Conservation (phyloP, 2,329 filamentous ascomycete species). For the Truncatella angustata region DNA sequence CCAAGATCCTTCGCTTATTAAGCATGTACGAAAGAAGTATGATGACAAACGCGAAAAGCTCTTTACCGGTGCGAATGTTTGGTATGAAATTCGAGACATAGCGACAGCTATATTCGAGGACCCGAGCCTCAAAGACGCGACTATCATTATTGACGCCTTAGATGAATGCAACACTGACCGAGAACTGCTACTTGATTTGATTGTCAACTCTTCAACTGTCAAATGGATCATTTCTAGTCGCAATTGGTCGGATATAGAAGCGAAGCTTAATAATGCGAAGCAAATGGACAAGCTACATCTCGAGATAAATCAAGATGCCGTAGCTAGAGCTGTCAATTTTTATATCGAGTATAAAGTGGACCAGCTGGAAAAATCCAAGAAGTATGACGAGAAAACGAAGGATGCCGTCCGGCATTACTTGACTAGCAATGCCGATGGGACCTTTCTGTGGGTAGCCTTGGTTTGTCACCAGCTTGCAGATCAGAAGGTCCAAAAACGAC, state of each 20-base stretch:
- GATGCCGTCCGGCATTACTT: background rate
- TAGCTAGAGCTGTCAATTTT: slow-evolving; percentile 31
- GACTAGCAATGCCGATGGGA: slow-evolving; percentile 30
- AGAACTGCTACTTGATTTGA: slow-evolving; percentile 32
- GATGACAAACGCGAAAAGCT: slow-evolving; percentile 25
- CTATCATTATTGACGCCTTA: slow-evolving; percentile 43
- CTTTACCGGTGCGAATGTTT: slow-evolving; percentile 38
- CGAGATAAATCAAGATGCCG: slow-evolving; percentile 33
- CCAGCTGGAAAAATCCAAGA: background rate
- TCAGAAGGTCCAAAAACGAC: slow-evolving; percentile 11
- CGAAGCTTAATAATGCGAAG: slow-evolving; percentile 18
- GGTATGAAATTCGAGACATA: slow-evolving; percentile 35
- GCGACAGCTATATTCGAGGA: slow-evolving; percentile 39
- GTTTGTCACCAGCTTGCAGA: slow-evolving; percentile 32
- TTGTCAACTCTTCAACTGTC: slow-evolving; percentile 25
- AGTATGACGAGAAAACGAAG: background rate
- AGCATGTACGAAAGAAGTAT: slow-evolving; percentile 32
- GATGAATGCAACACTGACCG: slow-evolving; percentile 39
- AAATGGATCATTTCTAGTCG: slow-evolving; percentile 46
- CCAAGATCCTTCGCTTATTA: slow-evolving; percentile 27
- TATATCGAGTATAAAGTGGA: slow-evolving; percentile 36
- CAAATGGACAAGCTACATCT: slow-evolving; percentile 29
- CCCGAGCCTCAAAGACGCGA: slow-evolving; percentile 25
- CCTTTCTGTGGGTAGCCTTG: slow-evolving; percentile 43
- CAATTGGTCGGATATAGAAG: slow-evolving; percentile 35